A percentile compares a stretch with the other conserved stretches of the same genome.
Conservation (phyloP, 2,329 filamentous ascomycete genomes). For the Curvularia verruculosa region DNA sequence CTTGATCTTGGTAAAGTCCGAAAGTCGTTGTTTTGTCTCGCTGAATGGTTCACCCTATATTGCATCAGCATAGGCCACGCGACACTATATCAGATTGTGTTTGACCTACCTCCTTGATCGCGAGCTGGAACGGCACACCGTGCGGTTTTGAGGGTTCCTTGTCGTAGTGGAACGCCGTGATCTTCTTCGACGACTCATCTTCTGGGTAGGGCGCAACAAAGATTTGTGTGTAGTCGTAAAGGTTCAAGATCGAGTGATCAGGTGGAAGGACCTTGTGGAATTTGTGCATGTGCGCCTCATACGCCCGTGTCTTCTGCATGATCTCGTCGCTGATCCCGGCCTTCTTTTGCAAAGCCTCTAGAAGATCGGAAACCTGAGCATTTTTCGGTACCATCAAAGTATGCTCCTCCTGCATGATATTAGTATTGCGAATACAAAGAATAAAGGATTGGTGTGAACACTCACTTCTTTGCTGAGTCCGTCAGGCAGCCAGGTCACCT, state of each 20-base stretch:
- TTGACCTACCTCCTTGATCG: slow-evolving; percentile 72
- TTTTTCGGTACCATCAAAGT: slow-evolving; percentile 89
- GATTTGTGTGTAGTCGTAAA: slow-evolving; percentile 84
- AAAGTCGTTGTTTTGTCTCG: slow-evolving; percentile 92
- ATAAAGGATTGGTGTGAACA: slow-evolving; percentile 1
- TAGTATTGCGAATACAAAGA: slow-evolving; percentile 9
- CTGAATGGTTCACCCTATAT: slow-evolving; percentile 79
- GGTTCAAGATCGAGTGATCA: slow-evolving; percentile 75
- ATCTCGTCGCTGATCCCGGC: slow-evolving; percentile 78
- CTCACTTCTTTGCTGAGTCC: slow-evolving; percentile 87
- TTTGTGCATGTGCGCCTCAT: slow-evolving; percentile 81
- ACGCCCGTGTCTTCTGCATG: slow-evolving; percentile 75
- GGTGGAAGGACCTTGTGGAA: slow-evolving; percentile 77
- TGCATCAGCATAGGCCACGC: slow-evolving; percentile 28
- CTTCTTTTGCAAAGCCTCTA: slow-evolving; percentile 79
- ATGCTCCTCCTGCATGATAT: slow-evolving; percentile 66
- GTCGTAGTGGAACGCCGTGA: slow-evolving; percentile 91
- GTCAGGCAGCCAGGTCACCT: slow-evolving; percentile 83
- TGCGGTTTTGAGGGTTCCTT: slow-evolving; percentile 84
- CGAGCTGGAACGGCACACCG: slow-evolving; percentile 88
- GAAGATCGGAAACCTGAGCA: slow-evolving; percentile 78
- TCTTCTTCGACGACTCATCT: slow-evolving; percentile 68
- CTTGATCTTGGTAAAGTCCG: slow-evolving; percentile 90
- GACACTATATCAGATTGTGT: neutral
- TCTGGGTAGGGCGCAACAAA: slow-evolving; percentile 82